Evolutionary conservation across 176 grass and related monocot genomes (phyloP).

Genomic region (Melocanna baccifera): DNA sequence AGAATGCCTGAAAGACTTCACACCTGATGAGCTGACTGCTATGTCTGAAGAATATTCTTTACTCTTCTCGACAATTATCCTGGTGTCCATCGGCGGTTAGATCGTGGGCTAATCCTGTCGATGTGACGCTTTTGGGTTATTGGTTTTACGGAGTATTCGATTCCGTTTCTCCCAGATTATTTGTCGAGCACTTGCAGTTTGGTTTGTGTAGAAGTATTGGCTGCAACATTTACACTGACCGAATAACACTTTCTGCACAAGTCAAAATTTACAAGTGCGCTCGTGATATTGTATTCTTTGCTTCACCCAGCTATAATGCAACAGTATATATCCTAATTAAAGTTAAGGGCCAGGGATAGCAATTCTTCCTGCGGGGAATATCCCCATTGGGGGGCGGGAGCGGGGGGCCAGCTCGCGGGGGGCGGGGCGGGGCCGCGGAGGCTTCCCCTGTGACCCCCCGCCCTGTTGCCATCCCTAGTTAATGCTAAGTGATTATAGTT

Average conservation of each 20-base stretch:
- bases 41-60: conserved; percentile 15
- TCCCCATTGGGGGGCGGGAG: too few relatives aligned
- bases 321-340: neutral
- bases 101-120: neutral
- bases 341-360: too few relatives aligned
- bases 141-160: conserved; percentile 23
- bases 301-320: neutral
- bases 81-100: neutral
- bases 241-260: neutral
- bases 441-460: too few relatives aligned
- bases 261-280: neutral
- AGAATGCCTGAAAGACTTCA: neutral
- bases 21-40: neutral
- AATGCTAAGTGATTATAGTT: neutral
- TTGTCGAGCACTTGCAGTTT: neutral
- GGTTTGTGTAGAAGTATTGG: neutral
- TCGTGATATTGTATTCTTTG: neutral
- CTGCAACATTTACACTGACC: neutral
- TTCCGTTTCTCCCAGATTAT: neutral
- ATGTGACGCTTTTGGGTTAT: neutral
- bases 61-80: conserved; percentile 21
- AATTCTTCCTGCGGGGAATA: too few relatives aligned
- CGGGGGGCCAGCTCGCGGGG: too few relatives aligned
- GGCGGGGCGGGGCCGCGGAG: too few relatives aligned
- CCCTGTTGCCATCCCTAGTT: too few relatives aligned